Evolutionary conservation across 768 basidiomycete species (phyloP).

Genomic region (Tricholoma sp.): DNA sequence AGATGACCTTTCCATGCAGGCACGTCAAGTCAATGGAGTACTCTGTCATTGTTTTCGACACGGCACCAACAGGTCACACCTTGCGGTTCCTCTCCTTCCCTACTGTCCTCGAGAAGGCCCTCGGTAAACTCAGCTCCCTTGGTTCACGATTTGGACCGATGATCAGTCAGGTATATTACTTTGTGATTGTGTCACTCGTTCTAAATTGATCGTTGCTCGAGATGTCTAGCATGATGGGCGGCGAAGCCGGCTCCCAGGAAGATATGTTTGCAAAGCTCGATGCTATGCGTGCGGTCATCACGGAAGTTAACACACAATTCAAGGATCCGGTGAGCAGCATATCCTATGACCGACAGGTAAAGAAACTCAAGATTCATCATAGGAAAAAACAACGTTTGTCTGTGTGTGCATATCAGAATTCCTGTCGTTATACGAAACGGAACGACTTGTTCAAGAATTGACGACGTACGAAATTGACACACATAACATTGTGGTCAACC

Average conservation of each 20-base stretch:
- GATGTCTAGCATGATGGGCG: constrained; percentile 98
- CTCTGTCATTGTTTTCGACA: constrained; percentile 99
- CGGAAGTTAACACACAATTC: constrained; percentile 98
- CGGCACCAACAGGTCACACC: constrained; percentile 97
- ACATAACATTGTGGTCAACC: constrained; percentile 98
- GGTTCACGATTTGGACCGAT: constrained; percentile 95
- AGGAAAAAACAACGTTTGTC: constrained; percentile 99
- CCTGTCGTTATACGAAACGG: constrained; percentile 96
- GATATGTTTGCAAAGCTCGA: constrained; percentile 99
- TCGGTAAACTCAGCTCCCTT: constrained; percentile 91
- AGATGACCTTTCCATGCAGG: constrained; percentile 34
- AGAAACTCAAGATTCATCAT: neutral
- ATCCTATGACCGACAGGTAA: neutral
- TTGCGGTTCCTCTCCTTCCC: constrained; percentile 99
- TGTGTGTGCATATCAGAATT: constrained; percentile 99
- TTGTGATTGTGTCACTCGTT: neutral
- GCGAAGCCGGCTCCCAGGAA: constrained; percentile 83
- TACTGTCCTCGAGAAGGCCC: constrained; percentile 92
- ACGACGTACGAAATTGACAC: constrained; percentile 96
- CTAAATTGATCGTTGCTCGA: constrained; percentile 21
- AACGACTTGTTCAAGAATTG: constrained; percentile 93
- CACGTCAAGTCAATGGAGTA: constrained; percentile 99
- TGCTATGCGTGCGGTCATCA: constrained; percentile 93
- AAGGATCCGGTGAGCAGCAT: constrained; percentile 81
- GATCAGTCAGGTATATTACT: constrained; percentile 66